Evolutionary conservation across 176 grass and related monocot species (phyloP).

Genomic region (Phoenix dactylifera): DNA sequence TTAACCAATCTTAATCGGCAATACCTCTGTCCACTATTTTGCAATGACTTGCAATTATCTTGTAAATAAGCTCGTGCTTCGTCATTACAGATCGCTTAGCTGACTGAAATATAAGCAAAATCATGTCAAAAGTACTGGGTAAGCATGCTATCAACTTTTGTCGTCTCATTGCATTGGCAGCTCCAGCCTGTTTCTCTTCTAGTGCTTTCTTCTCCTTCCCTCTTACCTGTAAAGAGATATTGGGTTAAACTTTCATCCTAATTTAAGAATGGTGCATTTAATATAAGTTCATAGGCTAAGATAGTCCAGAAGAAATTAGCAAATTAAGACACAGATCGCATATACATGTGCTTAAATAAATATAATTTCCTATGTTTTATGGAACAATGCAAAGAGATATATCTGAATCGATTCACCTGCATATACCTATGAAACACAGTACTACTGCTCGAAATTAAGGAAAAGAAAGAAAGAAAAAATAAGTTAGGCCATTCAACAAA

Average conservation of each 20-base stretch:
- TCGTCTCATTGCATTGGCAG: constrained; percentile 40
- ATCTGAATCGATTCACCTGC: too few species aligned
- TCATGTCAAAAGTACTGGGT: constrained; percentile 48
- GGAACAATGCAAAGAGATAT: too few species aligned
- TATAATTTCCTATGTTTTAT: too few species aligned
- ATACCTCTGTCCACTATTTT: constrained; percentile 66
- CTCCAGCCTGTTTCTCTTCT: constrained; percentile 36
- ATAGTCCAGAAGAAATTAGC: too few species aligned
- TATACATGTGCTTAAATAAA: too few species aligned
- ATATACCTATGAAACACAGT: too few species aligned
- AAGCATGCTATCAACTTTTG: constrained; percentile 58
- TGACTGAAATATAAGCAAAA: constrained; percentile 54
- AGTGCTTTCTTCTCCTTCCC: constrained; percentile 50
- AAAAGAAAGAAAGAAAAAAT: too few species aligned
- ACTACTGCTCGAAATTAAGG: too few species aligned
- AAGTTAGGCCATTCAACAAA: too few species aligned
- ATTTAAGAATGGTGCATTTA: neutral
- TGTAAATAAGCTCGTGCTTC: constrained; percentile 67
- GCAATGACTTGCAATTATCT: constrained; percentile 48
- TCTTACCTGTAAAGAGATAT: constrained; percentile 40
- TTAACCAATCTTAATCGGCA: too few species aligned
- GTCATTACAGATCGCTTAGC: constrained; percentile 57
- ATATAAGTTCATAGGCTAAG: too few species aligned
- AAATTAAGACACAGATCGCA: too few species aligned
- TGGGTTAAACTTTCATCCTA: neutral